Conservation (phyloP, 306 rosid species). For the Amphicarpaea edgeworthii region DNA sequence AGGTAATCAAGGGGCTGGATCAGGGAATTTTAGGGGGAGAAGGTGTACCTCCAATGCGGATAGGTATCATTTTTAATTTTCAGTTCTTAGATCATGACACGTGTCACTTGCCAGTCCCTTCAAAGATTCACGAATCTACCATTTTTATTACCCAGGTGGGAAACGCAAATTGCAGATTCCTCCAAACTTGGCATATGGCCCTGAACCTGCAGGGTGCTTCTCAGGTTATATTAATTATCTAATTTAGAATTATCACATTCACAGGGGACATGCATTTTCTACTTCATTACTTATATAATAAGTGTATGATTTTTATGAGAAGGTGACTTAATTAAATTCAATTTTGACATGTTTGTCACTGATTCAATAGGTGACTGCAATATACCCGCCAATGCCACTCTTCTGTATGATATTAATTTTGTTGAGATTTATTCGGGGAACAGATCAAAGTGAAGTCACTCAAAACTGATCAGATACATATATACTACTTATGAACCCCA, state of each 20-base stretch:
- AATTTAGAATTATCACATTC: not conserved
- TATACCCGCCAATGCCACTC: constrained; percentile 91
- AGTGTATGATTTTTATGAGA: no score
- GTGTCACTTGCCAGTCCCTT: constrained; percentile 30
- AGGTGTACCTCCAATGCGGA: constrained; percentile 95
- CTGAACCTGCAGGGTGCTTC: constrained; percentile 98
- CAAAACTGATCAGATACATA: constrained; percentile 37
- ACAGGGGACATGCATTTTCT: constrained; percentile 29
- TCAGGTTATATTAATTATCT: constrained; percentile 63
- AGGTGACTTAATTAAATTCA: no score
- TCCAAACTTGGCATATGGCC: constrained; percentile 91
- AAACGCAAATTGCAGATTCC: constrained; percentile 87
- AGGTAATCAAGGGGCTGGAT: constrained; percentile 89
- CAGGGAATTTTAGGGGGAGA: constrained; percentile 96
- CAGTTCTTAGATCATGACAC: constrained; percentile 11
- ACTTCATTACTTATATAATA: constrained; percentile 31
- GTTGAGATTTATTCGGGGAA: constrained; percentile 84
- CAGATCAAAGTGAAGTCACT: constrained; percentile 55
- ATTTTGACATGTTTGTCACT: constrained; percentile 39
- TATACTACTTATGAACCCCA: constrained; percentile 33
- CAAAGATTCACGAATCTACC: constrained; percentile 1
- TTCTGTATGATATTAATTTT: constrained; percentile 81
- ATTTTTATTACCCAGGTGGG: constrained; percentile 68
- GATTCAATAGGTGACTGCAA: constrained; percentile 88
- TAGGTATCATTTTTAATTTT: constrained; percentile 60